Evolutionary conservation across 1,284 basidiomycete species (phyloP).

Genomic region (Fomitopsis betulina): DNA sequence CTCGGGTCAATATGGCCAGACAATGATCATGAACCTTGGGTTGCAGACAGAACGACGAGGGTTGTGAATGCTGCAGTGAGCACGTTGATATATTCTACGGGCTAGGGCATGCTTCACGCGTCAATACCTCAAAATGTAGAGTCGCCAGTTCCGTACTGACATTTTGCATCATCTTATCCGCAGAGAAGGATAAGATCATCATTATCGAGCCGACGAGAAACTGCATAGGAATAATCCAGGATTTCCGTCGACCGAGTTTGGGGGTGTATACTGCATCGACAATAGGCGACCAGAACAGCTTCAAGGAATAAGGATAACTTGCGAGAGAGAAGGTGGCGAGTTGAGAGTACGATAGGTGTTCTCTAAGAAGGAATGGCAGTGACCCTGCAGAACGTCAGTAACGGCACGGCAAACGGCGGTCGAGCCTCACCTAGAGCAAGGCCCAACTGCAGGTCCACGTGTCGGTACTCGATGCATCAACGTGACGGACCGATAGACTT

Average conservation of each 20-base stretch:
- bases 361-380: slow-evolving; percentile 92
- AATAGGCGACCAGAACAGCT: slow-evolving; percentile 96
- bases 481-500: slow-evolving; percentile 31
- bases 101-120: slow-evolving; percentile 39
- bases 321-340: slow-evolving; percentile 93
- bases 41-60: slow-evolving; percentile 94
- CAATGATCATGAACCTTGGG: slow-evolving; percentile 69
- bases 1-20: neutral
- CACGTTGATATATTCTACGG: slow-evolving; percentile 74
- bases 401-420: neutral
- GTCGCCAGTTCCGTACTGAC: slow-evolving; percentile 41
- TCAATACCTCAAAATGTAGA: neutral
- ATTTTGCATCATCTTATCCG: slow-evolving; percentile 77
- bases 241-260: slow-evolving; percentile 87
- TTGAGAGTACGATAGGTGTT: slow-evolving; percentile 95
- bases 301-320: slow-evolving; percentile 96
- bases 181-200: slow-evolving; percentile 82
- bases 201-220: slow-evolving; percentile 84
- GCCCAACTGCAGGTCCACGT: slow-evolving; percentile 45
- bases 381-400: slow-evolving; percentile 56
- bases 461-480: neutral
- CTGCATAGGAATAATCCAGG: slow-evolving; percentile 99
- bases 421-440: slow-evolving; percentile 59
- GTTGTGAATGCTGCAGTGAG: slow-evolving; percentile 88
- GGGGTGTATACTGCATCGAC: slow-evolving; percentile 89